Percentiles rank a stretch among this genome's conserved stretches.
Evolutionary conservation across 2,329 filamentous ascomycete genomes (phyloP).

Genomic region (Beauveria sp.): DNA sequence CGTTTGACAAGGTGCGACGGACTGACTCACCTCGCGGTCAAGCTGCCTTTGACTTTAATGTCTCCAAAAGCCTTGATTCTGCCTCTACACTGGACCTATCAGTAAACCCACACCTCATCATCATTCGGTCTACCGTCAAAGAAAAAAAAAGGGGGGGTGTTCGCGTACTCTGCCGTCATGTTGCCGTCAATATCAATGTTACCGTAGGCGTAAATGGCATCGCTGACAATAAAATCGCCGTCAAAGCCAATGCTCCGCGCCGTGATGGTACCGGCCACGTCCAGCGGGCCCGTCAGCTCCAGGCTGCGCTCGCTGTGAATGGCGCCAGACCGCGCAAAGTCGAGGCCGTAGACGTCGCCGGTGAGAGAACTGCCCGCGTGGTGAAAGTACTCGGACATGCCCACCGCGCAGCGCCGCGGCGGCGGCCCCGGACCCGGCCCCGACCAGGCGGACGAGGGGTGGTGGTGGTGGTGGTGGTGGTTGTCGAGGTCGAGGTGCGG

Average conservation of each 20-base stretch:
- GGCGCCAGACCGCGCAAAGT: constrained; percentile 26
- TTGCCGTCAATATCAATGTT: constrained; percentile 34
- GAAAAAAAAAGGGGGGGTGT: not conserved
- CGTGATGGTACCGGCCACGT: constrained; percentile 39
- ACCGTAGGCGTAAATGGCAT: constrained; percentile 40
- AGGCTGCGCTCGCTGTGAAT: constrained; percentile 36
- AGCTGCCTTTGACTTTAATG: constrained; percentile 32
- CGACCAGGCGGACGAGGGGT: not conserved
- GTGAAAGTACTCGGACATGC: constrained; percentile 5
- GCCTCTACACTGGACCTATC: constrained; percentile 22
- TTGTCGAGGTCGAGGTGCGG: not conserved
- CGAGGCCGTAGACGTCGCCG: constrained; percentile 15
- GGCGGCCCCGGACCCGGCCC: too few relatives aligned
- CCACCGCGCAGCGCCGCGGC: not conserved
- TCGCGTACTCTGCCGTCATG: constrained; percentile 32
- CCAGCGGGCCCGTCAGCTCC: constrained; percentile 35
- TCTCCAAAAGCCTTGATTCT: constrained; percentile 40
- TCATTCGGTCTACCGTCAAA: not conserved
- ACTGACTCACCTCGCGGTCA: constrained; percentile 27
- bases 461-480: too few relatives aligned
- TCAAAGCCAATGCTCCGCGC: constrained; percentile 36
- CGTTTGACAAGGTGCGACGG: not conserved
- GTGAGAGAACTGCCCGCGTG: constrained; percentile 17
- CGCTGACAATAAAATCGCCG: constrained; percentile 36
- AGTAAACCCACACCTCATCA: not conserved